Evolutionary conservation across 176 grass and related monocot species (phyloP).

Genomic region (Oryza meyeriana): DNA sequence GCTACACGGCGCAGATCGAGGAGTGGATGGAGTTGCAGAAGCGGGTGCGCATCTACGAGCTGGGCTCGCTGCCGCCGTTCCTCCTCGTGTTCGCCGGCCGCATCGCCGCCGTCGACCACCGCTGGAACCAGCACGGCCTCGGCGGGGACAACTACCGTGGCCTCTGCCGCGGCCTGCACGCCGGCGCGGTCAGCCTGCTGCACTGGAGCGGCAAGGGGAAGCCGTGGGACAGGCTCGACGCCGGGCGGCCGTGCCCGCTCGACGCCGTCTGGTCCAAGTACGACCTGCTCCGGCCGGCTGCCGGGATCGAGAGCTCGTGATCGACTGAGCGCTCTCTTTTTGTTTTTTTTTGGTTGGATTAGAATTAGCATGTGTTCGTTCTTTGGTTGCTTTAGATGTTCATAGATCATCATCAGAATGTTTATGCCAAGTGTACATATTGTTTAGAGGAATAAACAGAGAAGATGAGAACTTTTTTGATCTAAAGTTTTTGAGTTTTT

Average conservation of each 20-base stretch:
- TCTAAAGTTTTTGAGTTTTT: background rate
- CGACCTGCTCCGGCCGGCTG: conserved; percentile 52
- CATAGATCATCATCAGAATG: conserved; percentile 15
- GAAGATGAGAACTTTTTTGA: background rate
- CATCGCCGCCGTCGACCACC: conserved; percentile 69
- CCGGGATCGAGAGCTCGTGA: conserved; percentile 48
- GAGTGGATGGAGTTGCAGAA: conserved; percentile 90
- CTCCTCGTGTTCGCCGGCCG: conserved; percentile 76
- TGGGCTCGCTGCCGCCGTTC: conserved; percentile 87
- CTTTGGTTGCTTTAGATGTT: conserved; percentile 26
- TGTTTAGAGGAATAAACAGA: conserved; percentile 4
- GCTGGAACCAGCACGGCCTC: conserved; percentile 92
- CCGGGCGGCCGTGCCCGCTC: conserved; percentile 63
- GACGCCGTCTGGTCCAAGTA: conserved; percentile 83
- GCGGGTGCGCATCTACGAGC: conserved; percentile 75
- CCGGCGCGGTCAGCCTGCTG: conserved; percentile 73
- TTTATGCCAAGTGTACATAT: conserved; percentile 37
- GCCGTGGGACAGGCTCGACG: conserved; percentile 68
- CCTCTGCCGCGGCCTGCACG: conserved; percentile 72
- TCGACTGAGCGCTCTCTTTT: background rate
- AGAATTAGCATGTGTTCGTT: conserved; percentile 22
- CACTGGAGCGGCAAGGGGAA: conserved; percentile 98
- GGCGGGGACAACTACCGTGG: conserved; percentile 83
- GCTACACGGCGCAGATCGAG: conserved; percentile 68
- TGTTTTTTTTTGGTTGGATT: conserved; percentile 13